Percentiles rank a stretch among this genome's conserved stretches.
Conservation (phyloP, 31 red algal genomes). For the Asparagopsis taxiformis region DNA sequence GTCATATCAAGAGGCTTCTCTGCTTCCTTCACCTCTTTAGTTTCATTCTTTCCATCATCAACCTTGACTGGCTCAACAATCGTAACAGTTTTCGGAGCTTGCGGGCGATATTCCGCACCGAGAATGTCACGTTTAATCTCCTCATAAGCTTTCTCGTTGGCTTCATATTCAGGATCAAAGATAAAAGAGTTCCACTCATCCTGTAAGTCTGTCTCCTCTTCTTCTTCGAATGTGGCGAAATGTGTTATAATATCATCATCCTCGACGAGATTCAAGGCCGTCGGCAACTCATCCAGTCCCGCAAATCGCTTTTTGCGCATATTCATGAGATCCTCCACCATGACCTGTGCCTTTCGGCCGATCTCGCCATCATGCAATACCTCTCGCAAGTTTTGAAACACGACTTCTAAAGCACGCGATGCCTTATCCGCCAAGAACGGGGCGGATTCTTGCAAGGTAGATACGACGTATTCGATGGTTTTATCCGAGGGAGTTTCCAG, state of each 20-base stretch:
- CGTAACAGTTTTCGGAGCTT: not conserved
- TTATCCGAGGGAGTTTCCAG: constrained; percentile 54
- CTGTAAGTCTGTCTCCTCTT: constrained; percentile 53
- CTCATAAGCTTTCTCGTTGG: constrained; percentile 72
- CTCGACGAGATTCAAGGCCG: constrained; percentile 65
- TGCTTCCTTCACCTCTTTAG: not conserved
- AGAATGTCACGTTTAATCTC: constrained; percentile 68
- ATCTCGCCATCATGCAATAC: constrained; percentile 77
- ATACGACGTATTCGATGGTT: constrained; percentile 67
- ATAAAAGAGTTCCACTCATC: constrained; percentile 67
- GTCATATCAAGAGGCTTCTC: constrained; percentile 65
- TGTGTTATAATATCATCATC: constrained; percentile 84
- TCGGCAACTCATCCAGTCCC: constrained; percentile 32
- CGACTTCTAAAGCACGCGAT: constrained; percentile 30
- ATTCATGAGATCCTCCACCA: constrained; percentile 70
- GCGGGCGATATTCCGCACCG: constrained; percentile 30
- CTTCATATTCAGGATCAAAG: constrained; percentile 66
- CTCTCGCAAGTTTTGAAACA: constrained; percentile 52
- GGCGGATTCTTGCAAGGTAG: constrained; percentile 62
- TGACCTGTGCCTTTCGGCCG: constrained; percentile 42
- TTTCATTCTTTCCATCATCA: not conserved
- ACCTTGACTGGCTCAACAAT: not conserved
- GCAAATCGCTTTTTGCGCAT: constrained; percentile 61
- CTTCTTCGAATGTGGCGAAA: constrained; percentile 50
- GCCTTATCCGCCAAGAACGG: constrained; percentile 34